Conservation (phyloP, 2,329 filamentous ascomycete genomes). For the Tolypocladium guangdongense region DNA sequence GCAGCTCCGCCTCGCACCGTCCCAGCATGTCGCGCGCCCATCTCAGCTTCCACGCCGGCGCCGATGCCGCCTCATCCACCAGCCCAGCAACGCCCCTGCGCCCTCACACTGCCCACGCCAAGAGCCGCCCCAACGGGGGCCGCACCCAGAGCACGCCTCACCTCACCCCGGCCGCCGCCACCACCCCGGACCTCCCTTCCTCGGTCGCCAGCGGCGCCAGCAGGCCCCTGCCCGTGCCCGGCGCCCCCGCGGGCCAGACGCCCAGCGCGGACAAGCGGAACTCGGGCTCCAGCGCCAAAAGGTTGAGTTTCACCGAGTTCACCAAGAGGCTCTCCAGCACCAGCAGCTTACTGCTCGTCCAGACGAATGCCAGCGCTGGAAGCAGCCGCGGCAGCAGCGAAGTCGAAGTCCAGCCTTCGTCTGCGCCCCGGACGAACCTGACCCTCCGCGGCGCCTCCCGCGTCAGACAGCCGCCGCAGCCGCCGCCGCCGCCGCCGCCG, state of each 20-base stretch:
- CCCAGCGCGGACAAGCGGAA: constrained; percentile 34
- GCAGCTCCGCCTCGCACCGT: constrained; percentile 19
- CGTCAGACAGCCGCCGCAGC: constrained; percentile 19
- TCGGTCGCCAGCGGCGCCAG: constrained; percentile 9
- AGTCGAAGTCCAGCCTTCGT: constrained; percentile 26
- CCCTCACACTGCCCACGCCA: constrained; percentile 44
- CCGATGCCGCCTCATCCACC: constrained; percentile 6
- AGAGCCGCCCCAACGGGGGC: constrained; percentile 29
- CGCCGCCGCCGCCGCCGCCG: constrained; percentile 13
- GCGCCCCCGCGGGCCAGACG: constrained; percentile 5
- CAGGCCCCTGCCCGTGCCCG: constrained; percentile 14
- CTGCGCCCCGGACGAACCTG: constrained; percentile 27
- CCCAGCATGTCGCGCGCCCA: constrained; percentile 19
- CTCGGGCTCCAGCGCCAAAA: constrained; percentile 44
- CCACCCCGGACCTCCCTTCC: constrained; percentile 11
- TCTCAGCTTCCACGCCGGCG: constrained; percentile 19
- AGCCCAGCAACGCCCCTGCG: constrained; percentile 20
- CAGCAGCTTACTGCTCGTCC: constrained; percentile 47
- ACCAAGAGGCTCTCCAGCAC: constrained; percentile 50
- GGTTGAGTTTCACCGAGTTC: constrained; percentile 51
- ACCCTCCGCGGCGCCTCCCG: constrained; percentile 25
- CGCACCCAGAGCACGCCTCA: constrained; percentile 39
- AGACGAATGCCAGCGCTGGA: constrained; percentile 40
- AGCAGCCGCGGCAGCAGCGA: constrained; percentile 40
- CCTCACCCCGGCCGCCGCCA: constrained; percentile 19